Conservation (phyloP, 192 early-diverging fungal genomes). For the Globomyces pollinis-pini region DNA sequence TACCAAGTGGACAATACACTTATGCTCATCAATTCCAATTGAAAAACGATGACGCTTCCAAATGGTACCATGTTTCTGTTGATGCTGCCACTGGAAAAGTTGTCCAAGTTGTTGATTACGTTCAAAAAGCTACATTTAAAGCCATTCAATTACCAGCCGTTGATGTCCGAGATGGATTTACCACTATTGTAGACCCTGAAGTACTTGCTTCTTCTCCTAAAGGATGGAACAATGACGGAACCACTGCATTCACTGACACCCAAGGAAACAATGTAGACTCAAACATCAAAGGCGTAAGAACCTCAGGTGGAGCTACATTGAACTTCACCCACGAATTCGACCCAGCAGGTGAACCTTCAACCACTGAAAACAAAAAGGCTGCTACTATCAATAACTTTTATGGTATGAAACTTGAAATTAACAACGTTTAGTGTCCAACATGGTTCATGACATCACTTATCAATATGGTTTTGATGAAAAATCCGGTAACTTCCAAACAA, state of each 20-base stretch:
- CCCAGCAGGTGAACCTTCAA: conserved; percentile 2
- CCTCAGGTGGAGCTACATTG: background rate
- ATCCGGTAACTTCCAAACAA: conserved; percentile 47
- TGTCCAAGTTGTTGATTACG: conserved; percentile 7
- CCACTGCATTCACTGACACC: background rate
- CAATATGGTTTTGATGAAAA: conserved; percentile 18
- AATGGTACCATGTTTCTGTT: conserved; percentile 11
- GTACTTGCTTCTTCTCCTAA: background rate
- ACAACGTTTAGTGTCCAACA: too few species aligned
- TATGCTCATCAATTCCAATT: conserved; percentile 12
- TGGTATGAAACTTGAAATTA: too few species aligned
- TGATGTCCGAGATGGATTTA: too few species aligned
- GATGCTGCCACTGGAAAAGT: conserved; percentile 10
- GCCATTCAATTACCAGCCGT: background rate
- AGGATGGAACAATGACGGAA: background rate
- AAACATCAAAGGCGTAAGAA: background rate
- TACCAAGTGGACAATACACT: background rate
- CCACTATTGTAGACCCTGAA: background rate
- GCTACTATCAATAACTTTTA: conserved; percentile 7
- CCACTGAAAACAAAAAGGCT: conserved; percentile 9
- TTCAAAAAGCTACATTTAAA: background rate
- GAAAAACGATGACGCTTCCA: background rate
- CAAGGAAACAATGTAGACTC: background rate
- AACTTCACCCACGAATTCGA: background rate
- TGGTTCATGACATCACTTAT: conserved; percentile 12